These are phyloP conservation scores for Huntiella savannae DNA, from an alignment of 2,329 filamentous ascomycete species.

Conservation along the genomic window DNA sequence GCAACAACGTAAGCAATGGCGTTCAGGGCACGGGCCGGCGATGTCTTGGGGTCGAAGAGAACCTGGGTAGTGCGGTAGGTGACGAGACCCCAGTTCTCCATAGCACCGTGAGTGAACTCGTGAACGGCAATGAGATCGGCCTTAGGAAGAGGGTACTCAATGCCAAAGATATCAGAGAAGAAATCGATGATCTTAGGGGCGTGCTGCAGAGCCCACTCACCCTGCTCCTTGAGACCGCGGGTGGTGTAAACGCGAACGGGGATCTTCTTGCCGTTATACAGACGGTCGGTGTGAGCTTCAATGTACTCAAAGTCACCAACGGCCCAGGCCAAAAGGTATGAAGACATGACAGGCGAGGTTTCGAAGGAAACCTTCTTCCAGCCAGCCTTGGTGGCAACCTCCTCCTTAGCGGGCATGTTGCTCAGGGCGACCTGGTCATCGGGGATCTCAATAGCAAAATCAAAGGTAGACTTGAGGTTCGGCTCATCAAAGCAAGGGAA, in stretches of 20 bases:
- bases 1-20: slow-evolving; percentile 91
- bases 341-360: slow-evolving; percentile 77
- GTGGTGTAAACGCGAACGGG: slow-evolving; percentile 95
- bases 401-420: slow-evolving; percentile 82
- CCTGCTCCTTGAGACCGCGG: slow-evolving; percentile 81
- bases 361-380: slow-evolving; percentile 64
- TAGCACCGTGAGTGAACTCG: slow-evolving; percentile 74
- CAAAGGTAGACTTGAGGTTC: slow-evolving; percentile 89
- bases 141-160: slow-evolving; percentile 87
- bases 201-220: slow-evolving; percentile 72
- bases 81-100: slow-evolving; percentile 94
- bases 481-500: slow-evolving; percentile 98
- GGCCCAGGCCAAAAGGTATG: slow-evolving; percentile 80
- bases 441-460: slow-evolving; percentile 81
- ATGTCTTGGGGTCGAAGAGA: slow-evolving; percentile 84
- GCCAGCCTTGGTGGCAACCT: slow-evolving; percentile 38
- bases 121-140: slow-evolving; percentile 79
- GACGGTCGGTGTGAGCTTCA: slow-evolving; percentile 72
- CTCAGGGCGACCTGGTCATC: slow-evolving; percentile 74
- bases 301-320: slow-evolving; percentile 95
- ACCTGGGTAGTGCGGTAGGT: slow-evolving; percentile 92
- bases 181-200: slow-evolving; percentile 88
- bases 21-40: slow-evolving; percentile 79
- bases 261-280: slow-evolving; percentile 78
- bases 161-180: slow-evolving; percentile 85